These are phyloP conservation scores for Didymella pomorum DNA, from an alignment of 2,329 filamentous ascomycete genomes.

Conservation along the genomic window DNA sequence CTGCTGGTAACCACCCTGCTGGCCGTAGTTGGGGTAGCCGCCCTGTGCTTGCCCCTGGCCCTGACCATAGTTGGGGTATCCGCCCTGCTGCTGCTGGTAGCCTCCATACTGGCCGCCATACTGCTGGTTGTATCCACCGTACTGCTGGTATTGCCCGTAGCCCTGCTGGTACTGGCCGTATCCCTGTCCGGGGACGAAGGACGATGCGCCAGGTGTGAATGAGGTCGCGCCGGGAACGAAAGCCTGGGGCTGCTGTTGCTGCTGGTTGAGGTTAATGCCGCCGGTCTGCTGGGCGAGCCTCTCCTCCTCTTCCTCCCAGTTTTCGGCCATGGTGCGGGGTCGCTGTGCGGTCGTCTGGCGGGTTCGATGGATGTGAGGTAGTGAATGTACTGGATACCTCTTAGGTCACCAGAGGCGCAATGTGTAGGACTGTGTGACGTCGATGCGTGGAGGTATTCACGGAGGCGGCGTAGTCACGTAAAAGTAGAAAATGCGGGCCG, in stretches of 20 bases:
- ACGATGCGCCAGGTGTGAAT: constrained; percentile 75
- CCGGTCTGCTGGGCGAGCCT: constrained; percentile 73
- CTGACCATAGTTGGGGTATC: constrained; percentile 25
- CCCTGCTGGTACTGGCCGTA: constrained; percentile 59
- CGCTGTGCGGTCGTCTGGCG: constrained; percentile 17
- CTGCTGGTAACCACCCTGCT: constrained; percentile 36
- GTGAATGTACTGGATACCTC: no score
- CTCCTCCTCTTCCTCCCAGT: constrained; percentile 93
- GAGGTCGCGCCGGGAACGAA: constrained; percentile 74
- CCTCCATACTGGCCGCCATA: constrained; percentile 66
- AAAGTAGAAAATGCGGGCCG: constrained; percentile 23
- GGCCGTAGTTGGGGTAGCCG: constrained; percentile 26
- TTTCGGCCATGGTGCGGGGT: constrained; percentile 74
- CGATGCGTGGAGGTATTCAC: no score
- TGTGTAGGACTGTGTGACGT: constrained; percentile 10
- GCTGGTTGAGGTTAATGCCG: constrained; percentile 43
- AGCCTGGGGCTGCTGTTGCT: constrained; percentile 30
- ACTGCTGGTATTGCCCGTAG: constrained; percentile 48
- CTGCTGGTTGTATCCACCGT: constrained; percentile 58
- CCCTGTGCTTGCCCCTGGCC: constrained; percentile 37
- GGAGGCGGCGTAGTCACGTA: constrained; percentile 12
- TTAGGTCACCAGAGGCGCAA: neutral
- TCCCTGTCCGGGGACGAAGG: constrained; percentile 76
- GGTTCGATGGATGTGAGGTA: constrained; percentile 1
- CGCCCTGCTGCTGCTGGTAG: constrained; percentile 30